Evolutionary conservation across 1,284 basidiomycete species (phyloP).

Genomic region (Flammula alnicola): DNA sequence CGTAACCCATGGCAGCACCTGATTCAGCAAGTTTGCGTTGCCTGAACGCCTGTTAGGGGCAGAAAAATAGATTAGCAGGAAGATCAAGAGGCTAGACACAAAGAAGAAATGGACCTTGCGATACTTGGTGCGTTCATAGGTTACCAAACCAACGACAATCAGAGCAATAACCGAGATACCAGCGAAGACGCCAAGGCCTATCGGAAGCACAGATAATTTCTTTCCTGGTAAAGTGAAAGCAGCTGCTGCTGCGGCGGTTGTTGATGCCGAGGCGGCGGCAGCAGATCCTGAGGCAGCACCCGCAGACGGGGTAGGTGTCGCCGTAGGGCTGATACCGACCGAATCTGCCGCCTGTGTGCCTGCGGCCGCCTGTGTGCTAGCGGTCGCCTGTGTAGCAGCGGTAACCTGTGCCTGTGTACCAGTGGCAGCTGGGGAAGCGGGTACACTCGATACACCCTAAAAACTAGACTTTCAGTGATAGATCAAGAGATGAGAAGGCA

Average conservation of each 20-base stretch:
- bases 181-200: conserved; percentile 81
- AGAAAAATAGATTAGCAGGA: conserved; percentile 14
- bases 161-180: conserved; percentile 81
- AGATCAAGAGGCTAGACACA: neutral
- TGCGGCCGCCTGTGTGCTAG: conserved; percentile 3
- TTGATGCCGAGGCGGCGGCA: conserved; percentile 40
- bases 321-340: conserved; percentile 1
- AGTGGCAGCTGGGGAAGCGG: conserved; percentile 18
- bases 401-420: conserved; percentile 17
- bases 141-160: conserved; percentile 79
- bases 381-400: conserved; percentile 1
- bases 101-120: conserved; percentile 60
- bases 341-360: conserved; percentile 9
- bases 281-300: conserved; percentile 47
- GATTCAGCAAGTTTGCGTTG: conserved; percentile 73
- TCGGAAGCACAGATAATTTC: conserved; percentile 73
- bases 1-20: conserved; percentile 63
- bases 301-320: conserved; percentile 25
- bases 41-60: conserved; percentile 63
- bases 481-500: neutral
- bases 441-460: conserved; percentile 20
- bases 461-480: neutral
- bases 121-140: conserved; percentile 81
- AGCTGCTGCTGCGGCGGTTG: conserved; percentile 44
- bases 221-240: conserved; percentile 73